A percentile compares a stretch with the other conserved stretches of the same genome.
These are phyloP conservation scores for Nigrograna mackinnonii DNA, from an alignment of 2,329 filamentous ascomycete species.

Conservation along the genomic window DNA sequence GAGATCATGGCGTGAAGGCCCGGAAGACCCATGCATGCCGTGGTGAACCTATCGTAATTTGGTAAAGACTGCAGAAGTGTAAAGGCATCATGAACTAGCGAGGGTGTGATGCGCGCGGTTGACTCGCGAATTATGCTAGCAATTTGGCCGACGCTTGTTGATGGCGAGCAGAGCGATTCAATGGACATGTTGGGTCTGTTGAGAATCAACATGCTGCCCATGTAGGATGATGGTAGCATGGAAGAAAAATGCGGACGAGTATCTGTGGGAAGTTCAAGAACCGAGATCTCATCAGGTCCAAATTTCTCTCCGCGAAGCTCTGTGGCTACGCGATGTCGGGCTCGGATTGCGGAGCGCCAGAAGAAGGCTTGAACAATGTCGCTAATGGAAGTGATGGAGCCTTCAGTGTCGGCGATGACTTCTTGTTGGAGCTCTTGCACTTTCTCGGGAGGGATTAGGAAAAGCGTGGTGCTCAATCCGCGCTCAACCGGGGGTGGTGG, in stretches of 20 bases:
- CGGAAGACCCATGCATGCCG: slow-evolving; percentile 24
- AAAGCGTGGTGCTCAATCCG: slow-evolving; percentile 30
- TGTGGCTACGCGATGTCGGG: slow-evolving; percentile 37
- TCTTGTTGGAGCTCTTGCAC: slow-evolving; percentile 32
- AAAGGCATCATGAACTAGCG: slow-evolving; percentile 29
- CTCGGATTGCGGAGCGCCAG: slow-evolving; percentile 42
- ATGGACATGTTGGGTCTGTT: slow-evolving; percentile 27
- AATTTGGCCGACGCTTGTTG: slow-evolving; percentile 20
- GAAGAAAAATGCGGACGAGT: slow-evolving; percentile 30
- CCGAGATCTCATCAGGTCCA: slow-evolving; percentile 12
- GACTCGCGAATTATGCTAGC: slow-evolving; percentile 23
- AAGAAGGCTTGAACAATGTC: slow-evolving; percentile 47
- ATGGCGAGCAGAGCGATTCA: slow-evolving; percentile 19
- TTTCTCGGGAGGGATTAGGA: slow-evolving; percentile 36
- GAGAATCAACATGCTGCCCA: slow-evolving; percentile 30
- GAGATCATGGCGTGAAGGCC: slow-evolving; percentile 29
- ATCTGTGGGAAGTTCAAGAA: slow-evolving; percentile 39
- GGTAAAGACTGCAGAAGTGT: slow-evolving; percentile 22
- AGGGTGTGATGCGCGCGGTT: slow-evolving; percentile 22
- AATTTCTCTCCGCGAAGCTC: slow-evolving; percentile 14
- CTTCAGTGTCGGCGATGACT: slow-evolving; percentile 22
- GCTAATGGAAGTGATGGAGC: slow-evolving; percentile 32
- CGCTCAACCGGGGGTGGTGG: slow-evolving; percentile 30
- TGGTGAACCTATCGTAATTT: slow-evolving; percentile 17
- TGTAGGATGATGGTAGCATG: slow-evolving; percentile 25